phyloP scores from a whole-genome alignment of 805 yeast genomes.

The Wickerhamomyces mucosus region DNA sequence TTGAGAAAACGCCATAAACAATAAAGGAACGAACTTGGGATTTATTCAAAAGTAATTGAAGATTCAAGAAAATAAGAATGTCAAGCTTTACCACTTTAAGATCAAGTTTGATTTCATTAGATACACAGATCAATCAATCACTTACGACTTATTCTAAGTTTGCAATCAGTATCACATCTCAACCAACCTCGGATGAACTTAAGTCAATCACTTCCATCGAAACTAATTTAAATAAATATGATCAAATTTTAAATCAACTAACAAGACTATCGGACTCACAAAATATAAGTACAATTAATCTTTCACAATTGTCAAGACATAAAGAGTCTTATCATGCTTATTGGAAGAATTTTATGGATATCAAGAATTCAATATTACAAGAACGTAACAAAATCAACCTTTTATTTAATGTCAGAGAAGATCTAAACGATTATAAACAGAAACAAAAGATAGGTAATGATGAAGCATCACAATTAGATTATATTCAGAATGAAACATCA shows the following conservation, averaged over 20 bases:
- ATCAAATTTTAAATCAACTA: constrained; percentile 41
- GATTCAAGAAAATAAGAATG: constrained; percentile 12
- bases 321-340: constrained; percentile 68
- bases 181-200: constrained; percentile 39
- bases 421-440: constrained; percentile 60
- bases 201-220: constrained; percentile 40
- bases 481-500: constrained; percentile 67
- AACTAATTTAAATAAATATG: constrained; percentile 39
- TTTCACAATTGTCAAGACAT: constrained; percentile 78
- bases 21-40: neutral
- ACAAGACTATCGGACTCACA: constrained; percentile 47
- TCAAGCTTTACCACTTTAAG: constrained; percentile 58
- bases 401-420: constrained; percentile 66
- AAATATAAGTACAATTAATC: constrained; percentile 57
- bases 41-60: too few species aligned
- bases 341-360: constrained; percentile 48
- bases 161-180: constrained; percentile 40
- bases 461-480: constrained; percentile 38
- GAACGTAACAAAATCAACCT: constrained; percentile 73
- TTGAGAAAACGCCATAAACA: neutral
- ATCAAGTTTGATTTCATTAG: constrained; percentile 58
- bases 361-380: constrained; percentile 50
- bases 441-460: constrained; percentile 25
- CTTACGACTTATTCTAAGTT: constrained; percentile 45
- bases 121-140: constrained; percentile 53